Percentiles rank a stretch among this genome's conserved stretches.
Conservation (phyloP, 257 asterid genomes). For the Misopates orontium region DNA sequence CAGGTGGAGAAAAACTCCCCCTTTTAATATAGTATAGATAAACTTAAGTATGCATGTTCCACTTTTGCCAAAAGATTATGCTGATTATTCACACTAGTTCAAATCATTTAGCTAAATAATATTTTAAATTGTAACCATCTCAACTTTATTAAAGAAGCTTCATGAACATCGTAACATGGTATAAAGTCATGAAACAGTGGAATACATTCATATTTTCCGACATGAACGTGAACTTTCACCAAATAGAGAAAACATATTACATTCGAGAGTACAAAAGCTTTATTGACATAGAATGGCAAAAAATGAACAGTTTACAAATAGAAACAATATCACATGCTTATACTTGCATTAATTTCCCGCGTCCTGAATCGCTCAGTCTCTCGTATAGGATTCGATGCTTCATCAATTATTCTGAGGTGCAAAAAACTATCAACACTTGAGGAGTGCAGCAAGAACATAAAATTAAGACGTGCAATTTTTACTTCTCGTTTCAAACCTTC, state of each 20-base stretch:
- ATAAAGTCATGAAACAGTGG: no score
- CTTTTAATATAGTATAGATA: no score
- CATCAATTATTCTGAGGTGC: no score
- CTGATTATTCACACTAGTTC: no score
- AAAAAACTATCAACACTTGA: background rate
- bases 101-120: no score
- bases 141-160: no score
- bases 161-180: no score
- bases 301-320: background rate
- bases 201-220: no score
- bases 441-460: background rate
- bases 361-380: background rate
- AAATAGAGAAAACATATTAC: background rate
- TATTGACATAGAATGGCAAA: background rate
- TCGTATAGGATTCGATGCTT: background rate
- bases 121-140: no score
- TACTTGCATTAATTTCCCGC: background rate
- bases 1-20: no score
- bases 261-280: background rate
- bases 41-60: no score
- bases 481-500: conserved; percentile 30
- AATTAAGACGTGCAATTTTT: background rate
- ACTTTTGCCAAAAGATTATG: no score
- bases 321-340: background rate
- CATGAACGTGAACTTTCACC: background rate